Base-by-base conservation (phyloP, 73 alveolate genomes). In the Paramecium pentaurelia region DNA sequence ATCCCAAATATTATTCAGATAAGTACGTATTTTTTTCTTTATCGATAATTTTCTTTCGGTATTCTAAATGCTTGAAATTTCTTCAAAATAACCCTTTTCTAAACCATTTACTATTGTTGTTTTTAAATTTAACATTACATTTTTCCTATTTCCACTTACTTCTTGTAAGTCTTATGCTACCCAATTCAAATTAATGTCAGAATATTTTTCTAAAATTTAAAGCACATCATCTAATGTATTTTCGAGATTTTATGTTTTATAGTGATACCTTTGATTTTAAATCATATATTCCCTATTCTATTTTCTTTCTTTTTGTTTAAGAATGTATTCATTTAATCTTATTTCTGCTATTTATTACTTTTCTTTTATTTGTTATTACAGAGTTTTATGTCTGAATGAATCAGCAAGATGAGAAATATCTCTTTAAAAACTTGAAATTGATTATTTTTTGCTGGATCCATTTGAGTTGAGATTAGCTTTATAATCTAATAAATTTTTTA, bases 391-490 rank as follows among this genome's bases (percentile, higher is more conserved):
- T 40, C 87, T 32, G 6, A 40, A 34, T 14, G 87, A 73, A 40
- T 73, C 87, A 36, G 87, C 87, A 30, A 73, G 60, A 36, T 73
- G 87, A 22, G 87, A 73, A n/a, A 73, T 38, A 11, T 73, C 87
- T 73, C 87, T 64, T 34, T 64, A 64, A 28, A 64, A 64, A 64
- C 84, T 64, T 34, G 84, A 64, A 64, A 64, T 64, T 64, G 84
- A 64, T 32, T 34, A 28, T 34, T 12, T 34, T 64, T 64, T 64
- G 27, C 84, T 64, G 28, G 84, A 64, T 11, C 47, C 28, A 34
- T 28, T 64, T 10, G 84, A 64, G 9, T 27, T 28, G 0, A 32
- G 45, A 32, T 64, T 64, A 64, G 49, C 51, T 34, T 64, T 64
- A 27, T 64, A 64, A 28, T 64, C 84, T 64, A 64, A 34, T 28